phyloP scores from a whole-genome alignment of 495 filamentous ascomycete species.

The Aspergillus sparsus region DNA sequence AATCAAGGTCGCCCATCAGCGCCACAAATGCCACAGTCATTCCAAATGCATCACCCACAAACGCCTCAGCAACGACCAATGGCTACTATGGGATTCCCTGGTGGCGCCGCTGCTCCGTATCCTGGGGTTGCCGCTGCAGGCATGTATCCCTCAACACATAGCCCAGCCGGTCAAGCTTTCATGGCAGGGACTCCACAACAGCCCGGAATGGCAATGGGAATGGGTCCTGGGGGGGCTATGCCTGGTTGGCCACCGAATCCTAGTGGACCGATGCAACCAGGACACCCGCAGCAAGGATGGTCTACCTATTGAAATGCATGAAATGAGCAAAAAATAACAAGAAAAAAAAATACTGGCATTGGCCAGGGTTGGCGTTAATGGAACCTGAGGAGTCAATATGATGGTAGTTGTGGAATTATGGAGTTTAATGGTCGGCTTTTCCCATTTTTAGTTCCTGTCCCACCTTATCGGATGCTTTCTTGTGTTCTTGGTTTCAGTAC shows the following conservation, averaged over 20 bases:
- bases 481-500: constrained; percentile 32
- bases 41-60: constrained; percentile 54
- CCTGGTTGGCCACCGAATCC: constrained; percentile 43
- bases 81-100: constrained; percentile 46
- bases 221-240: constrained; percentile 41
- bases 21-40: constrained; percentile 46
- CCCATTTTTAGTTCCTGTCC: constrained; percentile 21
- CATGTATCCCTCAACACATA: constrained; percentile 47
- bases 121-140: constrained; percentile 39
- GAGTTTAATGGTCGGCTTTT: constrained; percentile 16
- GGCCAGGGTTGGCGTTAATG: constrained; percentile 34
- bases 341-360: constrained; percentile 29
- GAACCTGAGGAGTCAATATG: constrained; percentile 15
- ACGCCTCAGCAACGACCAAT: constrained; percentile 61
- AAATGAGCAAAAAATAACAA: constrained; percentile 9
- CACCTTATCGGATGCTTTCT: constrained; percentile 27
- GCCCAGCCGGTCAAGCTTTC: constrained; percentile 41
- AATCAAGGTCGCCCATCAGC: constrained; percentile 44
- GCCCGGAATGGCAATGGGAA: constrained; percentile 42
- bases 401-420: constrained; percentile 10
- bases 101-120: constrained; percentile 38
- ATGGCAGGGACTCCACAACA: constrained; percentile 44
- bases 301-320: constrained; percentile 40
- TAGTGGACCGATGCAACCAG: constrained; percentile 44
- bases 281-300: constrained; percentile 48